These are phyloP conservation scores for Phytophthora pseudosyringae DNA, from an alignment of 352 stramenopile genomes.

Conservation along the genomic window DNA sequence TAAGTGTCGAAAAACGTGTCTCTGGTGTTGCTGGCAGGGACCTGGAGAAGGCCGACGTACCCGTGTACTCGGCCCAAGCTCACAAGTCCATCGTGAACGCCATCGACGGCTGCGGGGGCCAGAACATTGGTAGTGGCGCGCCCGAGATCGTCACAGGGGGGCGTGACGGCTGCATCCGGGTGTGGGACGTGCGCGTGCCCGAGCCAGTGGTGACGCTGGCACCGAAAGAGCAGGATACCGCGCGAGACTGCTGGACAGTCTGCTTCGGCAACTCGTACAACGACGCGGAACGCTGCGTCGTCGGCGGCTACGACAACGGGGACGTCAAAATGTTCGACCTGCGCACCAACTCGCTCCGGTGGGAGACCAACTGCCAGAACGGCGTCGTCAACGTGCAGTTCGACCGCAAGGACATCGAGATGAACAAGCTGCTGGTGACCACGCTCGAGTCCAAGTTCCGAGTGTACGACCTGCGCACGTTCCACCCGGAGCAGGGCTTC, in stretches of 20 bases:
- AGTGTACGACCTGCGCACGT: slow-evolving; percentile 94
- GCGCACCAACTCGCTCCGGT: slow-evolving; percentile 92
- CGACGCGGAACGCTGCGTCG: slow-evolving; percentile 93
- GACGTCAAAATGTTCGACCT: slow-evolving; percentile 98
- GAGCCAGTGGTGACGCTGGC: slow-evolving; percentile 94
- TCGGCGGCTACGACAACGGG: slow-evolving; percentile 96
- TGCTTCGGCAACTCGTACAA: slow-evolving; percentile 96
- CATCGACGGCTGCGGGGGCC: slow-evolving; percentile 95
- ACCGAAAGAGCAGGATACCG: slow-evolving; percentile 79
- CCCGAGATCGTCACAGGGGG: slow-evolving; percentile 95
- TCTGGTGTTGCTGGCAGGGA: slow-evolving; percentile 52
- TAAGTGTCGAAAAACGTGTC: slow-evolving; percentile 2
- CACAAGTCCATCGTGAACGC: slow-evolving; percentile 95
- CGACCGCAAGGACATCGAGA: slow-evolving; percentile 97
- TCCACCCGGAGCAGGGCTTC: slow-evolving; percentile 93
- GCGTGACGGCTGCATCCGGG: slow-evolving; percentile 94
- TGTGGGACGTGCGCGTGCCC: slow-evolving; percentile 95
- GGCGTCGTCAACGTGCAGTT: slow-evolving; percentile 96
- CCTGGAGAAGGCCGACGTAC: slow-evolving; percentile 76
- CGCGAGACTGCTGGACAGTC: slow-evolving; percentile 96
- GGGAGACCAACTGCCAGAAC: slow-evolving; percentile 97
- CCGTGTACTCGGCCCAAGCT: slow-evolving; percentile 90
- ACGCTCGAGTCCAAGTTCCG: slow-evolving; percentile 97
- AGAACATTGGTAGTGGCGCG: slow-evolving; percentile 89
- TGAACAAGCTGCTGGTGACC: slow-evolving; percentile 97